Percentiles rank a stretch among this genome's conserved stretches.
phyloP scores from a whole-genome alignment of 208 protist species.

The Crithidia mellificae region DNA sequence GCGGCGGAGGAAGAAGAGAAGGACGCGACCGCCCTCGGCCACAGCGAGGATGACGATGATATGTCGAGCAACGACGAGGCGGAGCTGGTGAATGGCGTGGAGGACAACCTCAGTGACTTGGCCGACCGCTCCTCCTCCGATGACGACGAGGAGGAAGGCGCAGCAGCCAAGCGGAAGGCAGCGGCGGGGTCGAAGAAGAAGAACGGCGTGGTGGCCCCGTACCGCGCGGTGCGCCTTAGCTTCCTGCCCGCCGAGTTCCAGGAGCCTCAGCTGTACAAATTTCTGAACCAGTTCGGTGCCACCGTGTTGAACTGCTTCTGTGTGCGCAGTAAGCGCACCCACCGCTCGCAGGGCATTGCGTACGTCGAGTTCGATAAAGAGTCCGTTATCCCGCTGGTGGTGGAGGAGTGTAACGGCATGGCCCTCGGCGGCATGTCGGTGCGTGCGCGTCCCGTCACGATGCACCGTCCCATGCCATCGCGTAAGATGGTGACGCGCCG shows the following conservation, averaged over 20 bases:
- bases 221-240: slow-evolving; percentile 73
- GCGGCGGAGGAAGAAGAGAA: slow-evolving; percentile 20
- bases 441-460: slow-evolving; percentile 53
- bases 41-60: slow-evolving; percentile 30
- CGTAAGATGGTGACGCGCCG: slow-evolving; percentile 60
- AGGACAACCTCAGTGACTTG: slow-evolving; percentile 36
- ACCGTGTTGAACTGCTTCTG: slow-evolving; percentile 88
- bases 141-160: slow-evolving; percentile 20
- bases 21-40: slow-evolving; percentile 10
- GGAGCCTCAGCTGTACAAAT: slow-evolving; percentile 89
- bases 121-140: slow-evolving; percentile 32
- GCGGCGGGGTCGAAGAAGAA: slow-evolving; percentile 15
- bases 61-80: slow-evolving; percentile 28
- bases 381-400: slow-evolving; percentile 60
- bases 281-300: slow-evolving; percentile 84
- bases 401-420: slow-evolving; percentile 91
- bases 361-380: slow-evolving; percentile 87
- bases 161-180: neutral
- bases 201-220: slow-evolving; percentile 36
- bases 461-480: slow-evolving; percentile 78
- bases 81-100: slow-evolving; percentile 29
- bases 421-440: slow-evolving; percentile 73
- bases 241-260: slow-evolving; percentile 85
- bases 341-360: slow-evolving; percentile 84
- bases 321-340: slow-evolving; percentile 82